Percentiles rank a stretch among this genome's conserved stretches.
These are phyloP conservation scores for Kockiozyma suomiensis DNA, from an alignment of 805 yeast species.

Conservation along the genomic window DNA sequence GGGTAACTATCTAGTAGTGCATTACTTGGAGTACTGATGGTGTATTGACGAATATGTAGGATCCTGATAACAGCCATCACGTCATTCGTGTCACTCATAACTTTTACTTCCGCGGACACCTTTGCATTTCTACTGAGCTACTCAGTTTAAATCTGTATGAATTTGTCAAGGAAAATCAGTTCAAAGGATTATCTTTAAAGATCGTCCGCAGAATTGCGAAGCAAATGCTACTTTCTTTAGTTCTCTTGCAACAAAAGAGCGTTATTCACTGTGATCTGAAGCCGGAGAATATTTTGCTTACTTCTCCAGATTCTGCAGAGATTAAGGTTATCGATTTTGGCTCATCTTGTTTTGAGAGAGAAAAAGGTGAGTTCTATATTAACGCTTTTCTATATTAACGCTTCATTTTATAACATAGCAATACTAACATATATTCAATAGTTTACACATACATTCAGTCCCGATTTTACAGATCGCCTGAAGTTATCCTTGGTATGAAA, in stretches of 20 bases:
- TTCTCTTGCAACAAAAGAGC: slow-evolving; percentile 56
- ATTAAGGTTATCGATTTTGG: slow-evolving; percentile 85
- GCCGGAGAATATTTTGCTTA: slow-evolving; percentile 78
- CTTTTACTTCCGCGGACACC: slow-evolving; percentile 77
- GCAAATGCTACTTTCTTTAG: slow-evolving; percentile 62
- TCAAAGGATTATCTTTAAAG: slow-evolving; percentile 42
- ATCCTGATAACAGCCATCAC: slow-evolving; percentile 42
- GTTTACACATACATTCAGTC: slow-evolving; percentile 95
- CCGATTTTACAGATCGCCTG: slow-evolving; percentile 95
- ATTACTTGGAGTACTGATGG: no score
- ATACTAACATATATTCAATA: no score
- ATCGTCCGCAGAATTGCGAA: slow-evolving; percentile 47
- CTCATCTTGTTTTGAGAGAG: slow-evolving; percentile 53
- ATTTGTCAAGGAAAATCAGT: slow-evolving; percentile 45
- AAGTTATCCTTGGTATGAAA: slow-evolving; percentile 83
- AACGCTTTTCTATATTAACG: no score
- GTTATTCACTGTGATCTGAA: slow-evolving; percentile 84
- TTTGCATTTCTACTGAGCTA: slow-evolving; percentile 77
- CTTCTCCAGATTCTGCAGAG: slow-evolving; percentile 48
- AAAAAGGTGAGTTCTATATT: slow-evolving; percentile 49
- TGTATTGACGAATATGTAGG: slow-evolving; percentile 25
- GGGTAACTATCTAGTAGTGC: no score
- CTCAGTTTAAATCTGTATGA: slow-evolving; percentile 70
- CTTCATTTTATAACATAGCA: no score
- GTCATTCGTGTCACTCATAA: slow-evolving; percentile 65